Base-by-base conservation (phyloP, 345 rosid genomes). In the Kernera saxatilis region DNA sequence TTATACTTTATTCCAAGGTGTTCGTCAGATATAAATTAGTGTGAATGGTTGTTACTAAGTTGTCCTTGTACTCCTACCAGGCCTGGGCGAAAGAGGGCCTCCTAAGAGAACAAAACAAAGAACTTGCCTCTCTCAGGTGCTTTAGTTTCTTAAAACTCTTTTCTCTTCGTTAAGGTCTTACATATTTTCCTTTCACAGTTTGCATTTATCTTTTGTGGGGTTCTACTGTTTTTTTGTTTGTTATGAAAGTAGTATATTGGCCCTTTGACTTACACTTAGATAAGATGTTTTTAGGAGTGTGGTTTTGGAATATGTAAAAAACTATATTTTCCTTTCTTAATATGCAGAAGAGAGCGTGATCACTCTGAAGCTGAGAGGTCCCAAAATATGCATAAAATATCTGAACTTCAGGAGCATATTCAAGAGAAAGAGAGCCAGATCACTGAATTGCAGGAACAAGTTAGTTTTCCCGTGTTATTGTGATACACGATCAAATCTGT, bases 61-160 rank as follows among this genome's bases (percentile, higher is more conserved):
- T 92, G 82, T 44, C 35, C 37, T 53, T 70, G 7, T 71, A 12
- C 54, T 77, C 29, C 17, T 56, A 33, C 41, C 61, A 94, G 99
- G 91, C 88, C 9, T 92, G 99, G 99, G 99, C 89, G n/a, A 94
- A 92, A 77, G 98, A 94, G 72, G 98, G 85, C 69, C 89, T 91
- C 56, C 78, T 94, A 10, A 85, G 90, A 74, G 97, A 91, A 78
- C 97, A 91, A 73, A 89, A 87, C 52, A 89, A 89, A 73, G 99
- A 94, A 77, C 77, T 94, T 54, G 89, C 89, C 59, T 81, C 92
- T 48, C 86, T 85, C 80, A 85, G 98, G 99, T 88, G 60, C 32
- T 12, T 33, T 30, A 39, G 15, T 22, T 46, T 27, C 30, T 64
- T 56, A 8, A 67, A 30, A 87, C 74, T 71, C 80, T 86, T 53